phyloP scores from a whole-genome alignment of 257 asterid genomes.

The Orobanche coerulescens region DNA sequence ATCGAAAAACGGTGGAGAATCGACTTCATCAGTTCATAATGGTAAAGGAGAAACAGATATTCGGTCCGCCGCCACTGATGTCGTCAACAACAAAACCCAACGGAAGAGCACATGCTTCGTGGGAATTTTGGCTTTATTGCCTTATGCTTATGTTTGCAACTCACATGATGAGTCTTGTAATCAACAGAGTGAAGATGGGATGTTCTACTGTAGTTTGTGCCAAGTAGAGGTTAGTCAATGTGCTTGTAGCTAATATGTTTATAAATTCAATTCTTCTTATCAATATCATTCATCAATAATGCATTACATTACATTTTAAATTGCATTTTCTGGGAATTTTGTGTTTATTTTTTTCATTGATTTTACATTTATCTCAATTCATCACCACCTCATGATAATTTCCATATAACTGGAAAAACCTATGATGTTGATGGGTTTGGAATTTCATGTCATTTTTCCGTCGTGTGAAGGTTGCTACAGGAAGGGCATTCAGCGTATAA shows the following conservation, averaged over 20 bases:
- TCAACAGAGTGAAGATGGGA: slow-evolving; percentile 90
- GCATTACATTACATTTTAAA: too few species aligned
- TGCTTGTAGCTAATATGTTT: not conserved
- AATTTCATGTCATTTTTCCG: too few species aligned
- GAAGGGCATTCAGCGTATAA: too few species aligned
- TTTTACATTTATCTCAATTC: too few species aligned
- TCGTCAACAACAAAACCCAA: slow-evolving; percentile 30
- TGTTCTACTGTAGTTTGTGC: slow-evolving; percentile 97
- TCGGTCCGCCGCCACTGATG: slow-evolving; percentile 38
- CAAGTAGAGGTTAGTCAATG: slow-evolving; percentile 76
- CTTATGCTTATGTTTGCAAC: slow-evolving; percentile 58
- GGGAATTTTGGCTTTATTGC: slow-evolving; percentile 44
- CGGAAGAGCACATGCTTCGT: slow-evolving; percentile 26
- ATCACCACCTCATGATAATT: too few species aligned
- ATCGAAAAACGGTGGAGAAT: slow-evolving; percentile 57
- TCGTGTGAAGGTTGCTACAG: too few species aligned
- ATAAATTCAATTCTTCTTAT: too few species aligned
- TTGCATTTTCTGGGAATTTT: too few species aligned
- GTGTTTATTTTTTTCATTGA: too few species aligned
- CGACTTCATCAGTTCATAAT: slow-evolving; percentile 40
- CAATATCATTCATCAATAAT: too few species aligned
- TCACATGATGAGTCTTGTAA: slow-evolving; percentile 55
- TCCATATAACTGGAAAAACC: too few species aligned
- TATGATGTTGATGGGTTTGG: too few species aligned
- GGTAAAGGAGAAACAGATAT: slow-evolving; percentile 28